Conservation (phyloP, 495 filamentous ascomycete species). For the Lepraria neglecta region DNA sequence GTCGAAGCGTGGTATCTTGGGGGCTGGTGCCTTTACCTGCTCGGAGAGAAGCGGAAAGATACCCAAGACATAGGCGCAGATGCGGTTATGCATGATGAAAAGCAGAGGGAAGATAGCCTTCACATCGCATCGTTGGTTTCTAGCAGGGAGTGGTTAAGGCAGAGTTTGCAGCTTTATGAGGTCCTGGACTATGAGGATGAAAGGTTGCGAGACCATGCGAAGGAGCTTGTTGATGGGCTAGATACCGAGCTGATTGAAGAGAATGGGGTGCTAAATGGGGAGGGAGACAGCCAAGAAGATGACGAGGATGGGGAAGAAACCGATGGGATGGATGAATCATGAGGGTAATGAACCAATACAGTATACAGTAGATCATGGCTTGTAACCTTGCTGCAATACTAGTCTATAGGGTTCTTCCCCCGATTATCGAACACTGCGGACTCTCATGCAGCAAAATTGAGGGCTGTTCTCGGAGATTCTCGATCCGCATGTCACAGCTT, state of each 20-base stretch:
- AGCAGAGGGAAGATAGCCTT: conserved; percentile 28
- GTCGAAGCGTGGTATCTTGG: conserved; percentile 97
- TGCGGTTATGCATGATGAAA: conserved; percentile 29
- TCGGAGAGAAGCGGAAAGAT: conserved; percentile 60
- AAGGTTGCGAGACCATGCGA: conserved; percentile 44
- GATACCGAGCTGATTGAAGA: conserved; percentile 44
- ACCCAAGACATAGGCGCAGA: conserved; percentile 2
- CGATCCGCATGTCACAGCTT: no score
- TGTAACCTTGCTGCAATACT: not conserved
- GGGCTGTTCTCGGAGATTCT: no score
- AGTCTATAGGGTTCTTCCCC: no score
- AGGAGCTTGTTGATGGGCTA: conserved; percentile 54
- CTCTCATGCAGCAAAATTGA: no score
- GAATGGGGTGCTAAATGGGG: conserved; percentile 36
- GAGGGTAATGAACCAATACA: not conserved
- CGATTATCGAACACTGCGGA: no score
- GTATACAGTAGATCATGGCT: not conserved
- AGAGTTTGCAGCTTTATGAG: conserved; percentile 44
- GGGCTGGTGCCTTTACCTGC: conserved; percentile 79
- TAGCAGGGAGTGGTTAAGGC: conserved; percentile 50
- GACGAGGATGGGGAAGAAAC: conserved; percentile 27
- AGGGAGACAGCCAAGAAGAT: conserved; percentile 32
- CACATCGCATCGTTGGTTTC: conserved; percentile 38
- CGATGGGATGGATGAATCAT: conserved; percentile 30
- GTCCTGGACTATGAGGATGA: conserved; percentile 49